A percentile compares a stretch with the other conserved stretches of the same genome.
These are phyloP conservation scores for Talaromyces borbonicus DNA, from an alignment of 495 filamentous ascomycete genomes.

Conservation along the genomic window DNA sequence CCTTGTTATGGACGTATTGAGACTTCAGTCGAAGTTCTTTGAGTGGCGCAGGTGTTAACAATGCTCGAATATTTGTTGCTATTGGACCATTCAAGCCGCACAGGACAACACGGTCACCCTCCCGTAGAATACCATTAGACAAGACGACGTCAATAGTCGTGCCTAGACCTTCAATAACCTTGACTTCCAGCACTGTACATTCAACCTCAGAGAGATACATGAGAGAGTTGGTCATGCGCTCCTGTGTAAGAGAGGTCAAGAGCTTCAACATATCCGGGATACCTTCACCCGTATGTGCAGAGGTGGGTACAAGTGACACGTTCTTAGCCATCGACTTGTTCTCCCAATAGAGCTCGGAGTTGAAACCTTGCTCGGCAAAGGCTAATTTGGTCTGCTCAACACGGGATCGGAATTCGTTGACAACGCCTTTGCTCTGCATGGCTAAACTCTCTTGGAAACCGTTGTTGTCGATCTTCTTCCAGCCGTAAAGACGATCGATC, in stretches of 20 bases:
- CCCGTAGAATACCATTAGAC: constrained; percentile 88
- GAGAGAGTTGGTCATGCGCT: constrained; percentile 93
- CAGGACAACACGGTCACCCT: constrained; percentile 89
- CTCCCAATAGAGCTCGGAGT: constrained; percentile 91
- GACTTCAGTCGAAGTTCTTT: constrained; percentile 93
- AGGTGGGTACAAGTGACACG: constrained; percentile 93
- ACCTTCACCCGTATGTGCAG: constrained; percentile 95
- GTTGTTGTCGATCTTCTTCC: constrained; percentile 97
- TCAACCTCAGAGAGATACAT: constrained; percentile 99
- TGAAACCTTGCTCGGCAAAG: constrained; percentile 95
- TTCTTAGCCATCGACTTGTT: constrained; percentile 93
- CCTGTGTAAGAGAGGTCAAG: constrained; percentile 81
- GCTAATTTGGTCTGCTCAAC: constrained; percentile 86
- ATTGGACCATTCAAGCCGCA: constrained; percentile 95
- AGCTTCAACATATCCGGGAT: constrained; percentile 99
- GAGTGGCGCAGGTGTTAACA: constrained; percentile 87
- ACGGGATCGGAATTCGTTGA: constrained; percentile 89
- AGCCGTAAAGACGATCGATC: constrained; percentile 97
- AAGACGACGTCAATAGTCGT: constrained; percentile 98
- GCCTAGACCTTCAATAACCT: constrained; percentile 96
- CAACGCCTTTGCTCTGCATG: constrained; percentile 86
- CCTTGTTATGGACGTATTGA: constrained; percentile 95
- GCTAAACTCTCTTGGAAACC: constrained; percentile 88
- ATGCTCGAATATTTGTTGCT: constrained; percentile 88
- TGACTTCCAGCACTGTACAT: constrained; percentile 96